phyloP scores from a whole-genome alignment of 345 rosid species.

The Dovyalis caffra region DNA sequence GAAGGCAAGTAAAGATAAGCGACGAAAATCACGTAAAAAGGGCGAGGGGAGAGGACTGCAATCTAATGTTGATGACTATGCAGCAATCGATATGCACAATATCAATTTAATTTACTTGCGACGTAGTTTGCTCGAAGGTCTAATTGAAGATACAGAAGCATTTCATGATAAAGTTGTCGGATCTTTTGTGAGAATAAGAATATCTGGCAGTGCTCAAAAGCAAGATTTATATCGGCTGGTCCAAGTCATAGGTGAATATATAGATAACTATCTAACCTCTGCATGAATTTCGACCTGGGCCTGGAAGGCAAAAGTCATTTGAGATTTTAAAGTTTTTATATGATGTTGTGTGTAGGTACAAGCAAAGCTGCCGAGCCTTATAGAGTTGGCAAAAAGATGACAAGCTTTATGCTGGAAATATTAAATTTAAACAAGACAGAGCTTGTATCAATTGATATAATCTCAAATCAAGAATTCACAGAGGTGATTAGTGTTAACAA shows the following conservation, averaged over 20 bases:
- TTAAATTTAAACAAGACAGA: conserved; percentile 92
- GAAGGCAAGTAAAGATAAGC: conserved; percentile 72
- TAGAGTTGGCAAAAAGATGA: conserved; percentile 83
- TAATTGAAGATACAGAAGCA: conserved; percentile 67
- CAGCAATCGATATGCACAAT: conserved; percentile 88
- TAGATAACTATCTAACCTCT: conserved; percentile 12
- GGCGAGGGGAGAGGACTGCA: conserved; percentile 69
- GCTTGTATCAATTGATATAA: conserved; percentile 75
- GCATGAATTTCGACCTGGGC: conserved; percentile 4
- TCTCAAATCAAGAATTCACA: conserved; percentile 97
- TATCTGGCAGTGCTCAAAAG: conserved; percentile 87
- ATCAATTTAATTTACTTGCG: conserved; percentile 81
- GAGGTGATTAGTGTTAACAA: conserved; percentile 52
- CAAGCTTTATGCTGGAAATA: conserved; percentile 73
- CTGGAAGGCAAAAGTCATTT: neutral
- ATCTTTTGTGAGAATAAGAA: conserved; percentile 88
- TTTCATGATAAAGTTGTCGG: conserved; percentile 86
- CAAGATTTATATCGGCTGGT: conserved; percentile 97
- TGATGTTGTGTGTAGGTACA: conserved; percentile 56
- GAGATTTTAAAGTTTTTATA: conserved; percentile 11
- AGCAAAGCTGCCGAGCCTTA: conserved; percentile 77
- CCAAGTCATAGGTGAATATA: conserved; percentile 79
- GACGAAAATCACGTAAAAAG: conserved; percentile 69
- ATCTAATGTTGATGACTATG: conserved; percentile 88
- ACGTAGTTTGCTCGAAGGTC: conserved; percentile 83